Evolutionary conservation across 1,139 yeast genomes (phyloP), one percentile per base, ranked within the genome.

Genomic region (Eremothecium cymbalariae): DNA sequence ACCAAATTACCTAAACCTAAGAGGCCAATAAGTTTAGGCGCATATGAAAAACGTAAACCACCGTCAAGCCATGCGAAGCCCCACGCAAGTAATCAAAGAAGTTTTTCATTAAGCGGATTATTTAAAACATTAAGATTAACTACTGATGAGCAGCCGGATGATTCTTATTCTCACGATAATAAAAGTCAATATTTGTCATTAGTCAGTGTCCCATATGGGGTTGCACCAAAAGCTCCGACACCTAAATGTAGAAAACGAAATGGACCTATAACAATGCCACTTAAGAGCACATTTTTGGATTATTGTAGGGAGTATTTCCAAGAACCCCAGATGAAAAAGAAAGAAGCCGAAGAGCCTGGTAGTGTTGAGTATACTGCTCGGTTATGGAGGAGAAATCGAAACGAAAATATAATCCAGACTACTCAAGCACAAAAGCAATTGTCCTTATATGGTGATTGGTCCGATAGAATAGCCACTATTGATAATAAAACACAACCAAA

Each of bases 261-360:
- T 24, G 44, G 44, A 11, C 53, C 54, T 8, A 71, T 77, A 2
- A 60, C 59, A n/a, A 51, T 79, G 7, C 88, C 94, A 0, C 59
- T 78, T 16, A 67, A 68, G 11, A 80, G 94, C 14, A 78, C 79
- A 3, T 88, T 90, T 53, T 77, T 88, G 46, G 94, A 84, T 38
- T 90, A 86, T 65, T 76, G 90, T 47, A 75, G 88, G 44, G 98
- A 90, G 54, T 88, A 86, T 53, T 90, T 88, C 62, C 95, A 88
- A 52, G 97, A 88, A 53, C 97, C 99, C 0, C 97, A 90, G 54
- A 82, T 90, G 81, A 77, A 85, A 12, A 77, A 76, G 43, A 73
- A 76, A 39, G 97, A 90, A 50, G 65, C 77, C 13, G 97, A 90
- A 48, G 95, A 88, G 53, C 94, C 95, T 0, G 98, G 97, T 0